Percentiles rank a stretch among this genome's conserved stretches.
Conservation (phyloP, 108 stramenopile species). For the Licmophora abbreviata region DNA sequence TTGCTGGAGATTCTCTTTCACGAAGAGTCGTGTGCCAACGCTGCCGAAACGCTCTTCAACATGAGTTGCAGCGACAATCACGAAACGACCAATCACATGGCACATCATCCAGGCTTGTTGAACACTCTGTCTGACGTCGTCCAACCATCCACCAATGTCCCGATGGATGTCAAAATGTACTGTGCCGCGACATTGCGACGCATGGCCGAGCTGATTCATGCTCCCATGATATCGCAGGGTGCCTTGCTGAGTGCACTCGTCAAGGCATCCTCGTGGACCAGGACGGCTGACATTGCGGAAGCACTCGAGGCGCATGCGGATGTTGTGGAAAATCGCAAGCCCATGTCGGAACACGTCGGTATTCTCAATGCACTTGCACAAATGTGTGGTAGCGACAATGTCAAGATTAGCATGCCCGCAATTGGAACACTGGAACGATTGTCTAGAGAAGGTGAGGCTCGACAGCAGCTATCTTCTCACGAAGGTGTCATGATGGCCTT, state of each 20-base stretch:
- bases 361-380: slow-evolving; percentile 34
- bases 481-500: slow-evolving; percentile 52
- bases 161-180: slow-evolving; percentile 43
- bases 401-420: too few species aligned
- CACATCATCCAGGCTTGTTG: slow-evolving; percentile 34
- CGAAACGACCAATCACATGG: slow-evolving; percentile 41
- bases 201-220: slow-evolving; percentile 43
- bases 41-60: slow-evolving; percentile 48
- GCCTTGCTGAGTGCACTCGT: slow-evolving; percentile 42
- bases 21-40: slow-evolving; percentile 42
- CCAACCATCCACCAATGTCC: slow-evolving; percentile 10
- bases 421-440: slow-evolving; percentile 36
- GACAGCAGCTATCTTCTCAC: slow-evolving; percentile 26
- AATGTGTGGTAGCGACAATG: too few species aligned
- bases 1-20: slow-evolving; percentile 26
- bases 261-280: slow-evolving; percentile 37
- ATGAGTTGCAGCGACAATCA: slow-evolving; percentile 35
- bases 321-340: slow-evolving; percentile 22
- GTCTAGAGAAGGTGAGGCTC: slow-evolving; percentile 28
- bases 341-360: slow-evolving; percentile 42
- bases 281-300: slow-evolving; percentile 44
- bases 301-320: slow-evolving; percentile 27
- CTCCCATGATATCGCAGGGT: slow-evolving; percentile 38
- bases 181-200: slow-evolving; percentile 43
- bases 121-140: slow-evolving; percentile 29